phyloP scores from a whole-genome alignment of 2,329 filamentous ascomycete genomes.

The Neopestalotiopsis clavispora region DNA sequence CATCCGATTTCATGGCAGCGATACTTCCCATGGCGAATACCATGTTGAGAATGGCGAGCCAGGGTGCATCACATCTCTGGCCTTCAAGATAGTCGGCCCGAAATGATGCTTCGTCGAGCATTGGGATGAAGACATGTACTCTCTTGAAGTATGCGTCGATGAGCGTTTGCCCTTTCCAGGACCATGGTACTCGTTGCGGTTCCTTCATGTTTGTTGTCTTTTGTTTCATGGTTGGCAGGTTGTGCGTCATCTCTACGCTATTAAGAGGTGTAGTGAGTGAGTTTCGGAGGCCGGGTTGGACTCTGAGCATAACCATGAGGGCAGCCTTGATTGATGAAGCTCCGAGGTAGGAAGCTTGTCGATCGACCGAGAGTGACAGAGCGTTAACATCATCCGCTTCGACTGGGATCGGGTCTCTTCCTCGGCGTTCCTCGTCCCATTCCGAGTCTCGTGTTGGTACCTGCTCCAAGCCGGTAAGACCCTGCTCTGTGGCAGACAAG shows the following conservation, averaged over 20 bases:
- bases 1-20: slow-evolving; percentile 66
- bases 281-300: slow-evolving; percentile 52
- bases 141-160: slow-evolving; percentile 79
- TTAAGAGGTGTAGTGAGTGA: slow-evolving; percentile 52
- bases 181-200: slow-evolving; percentile 57
- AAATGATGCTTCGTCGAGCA: slow-evolving; percentile 75
- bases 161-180: slow-evolving; percentile 69
- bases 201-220: slow-evolving; percentile 51
- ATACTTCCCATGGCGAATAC: slow-evolving; percentile 79
- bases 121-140: slow-evolving; percentile 73
- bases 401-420: slow-evolving; percentile 59
- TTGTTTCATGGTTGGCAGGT: slow-evolving; percentile 48
- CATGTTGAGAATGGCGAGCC: slow-evolving; percentile 76
- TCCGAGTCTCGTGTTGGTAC: slow-evolving; percentile 68
- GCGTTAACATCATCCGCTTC: slow-evolving; percentile 76
- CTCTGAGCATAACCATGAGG: slow-evolving; percentile 71
- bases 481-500: slow-evolving; percentile 55
- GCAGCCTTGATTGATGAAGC: slow-evolving; percentile 78
- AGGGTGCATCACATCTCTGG: slow-evolving; percentile 68
- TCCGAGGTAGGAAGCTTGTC: slow-evolving; percentile 69
- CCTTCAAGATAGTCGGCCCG: slow-evolving; percentile 67
- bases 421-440: slow-evolving; percentile 68
- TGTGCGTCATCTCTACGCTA: slow-evolving; percentile 51
- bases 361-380: slow-evolving; percentile 63
- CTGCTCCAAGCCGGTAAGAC: slow-evolving; percentile 64